Conservation (phyloP, 768 basidiomycete species). For the Baorangia bicolor region DNA sequence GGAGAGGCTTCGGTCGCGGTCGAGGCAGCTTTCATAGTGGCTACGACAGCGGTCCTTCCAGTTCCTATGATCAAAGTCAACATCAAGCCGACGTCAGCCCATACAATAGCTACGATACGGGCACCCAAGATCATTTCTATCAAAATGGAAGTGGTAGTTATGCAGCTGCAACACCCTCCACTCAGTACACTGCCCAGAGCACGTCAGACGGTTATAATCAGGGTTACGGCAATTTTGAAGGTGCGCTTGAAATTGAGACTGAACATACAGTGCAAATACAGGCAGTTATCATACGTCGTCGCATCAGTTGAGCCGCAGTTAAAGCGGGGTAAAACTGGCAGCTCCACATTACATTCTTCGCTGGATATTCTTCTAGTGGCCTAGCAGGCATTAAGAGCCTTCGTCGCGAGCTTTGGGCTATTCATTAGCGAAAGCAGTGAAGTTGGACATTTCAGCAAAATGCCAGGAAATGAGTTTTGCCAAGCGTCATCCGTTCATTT, state of each 20-base stretch:
- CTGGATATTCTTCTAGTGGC: constrained; percentile 23
- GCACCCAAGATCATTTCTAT: constrained; percentile 61
- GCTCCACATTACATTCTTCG: constrained; percentile 24
- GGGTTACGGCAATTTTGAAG: constrained; percentile 72
- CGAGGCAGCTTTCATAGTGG: constrained; percentile 53
- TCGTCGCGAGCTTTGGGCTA: constrained; percentile 48
- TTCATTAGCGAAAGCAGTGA: constrained; percentile 46
- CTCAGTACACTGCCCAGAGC: constrained; percentile 49
- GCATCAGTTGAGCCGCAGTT: constrained; percentile 43
- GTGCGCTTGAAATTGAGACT: constrained; percentile 80
- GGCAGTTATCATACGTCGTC: constrained; percentile 35
- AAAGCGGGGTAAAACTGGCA: constrained; percentile 52
- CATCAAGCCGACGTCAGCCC: constrained; percentile 61
- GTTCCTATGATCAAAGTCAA: constrained; percentile 64
- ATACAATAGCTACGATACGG: constrained; percentile 69
- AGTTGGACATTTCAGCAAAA: constrained; percentile 33
- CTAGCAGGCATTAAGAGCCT: constrained; percentile 34
- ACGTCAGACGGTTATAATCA: constrained; percentile 52
- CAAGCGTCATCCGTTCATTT: constrained; percentile 20
- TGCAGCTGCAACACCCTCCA: constrained; percentile 47
- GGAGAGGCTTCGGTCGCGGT: constrained; percentile 52
- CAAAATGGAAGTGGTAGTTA: constrained; percentile 66
- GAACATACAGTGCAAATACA: constrained; percentile 43
- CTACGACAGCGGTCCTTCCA: constrained; percentile 54
- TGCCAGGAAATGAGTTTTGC: constrained; percentile 31